Percentiles rank a stretch among this genome's conserved stretches.
Conservation (phyloP, 2,329 filamentous ascomycete species). For the Lomentospora prolificans region DNA sequence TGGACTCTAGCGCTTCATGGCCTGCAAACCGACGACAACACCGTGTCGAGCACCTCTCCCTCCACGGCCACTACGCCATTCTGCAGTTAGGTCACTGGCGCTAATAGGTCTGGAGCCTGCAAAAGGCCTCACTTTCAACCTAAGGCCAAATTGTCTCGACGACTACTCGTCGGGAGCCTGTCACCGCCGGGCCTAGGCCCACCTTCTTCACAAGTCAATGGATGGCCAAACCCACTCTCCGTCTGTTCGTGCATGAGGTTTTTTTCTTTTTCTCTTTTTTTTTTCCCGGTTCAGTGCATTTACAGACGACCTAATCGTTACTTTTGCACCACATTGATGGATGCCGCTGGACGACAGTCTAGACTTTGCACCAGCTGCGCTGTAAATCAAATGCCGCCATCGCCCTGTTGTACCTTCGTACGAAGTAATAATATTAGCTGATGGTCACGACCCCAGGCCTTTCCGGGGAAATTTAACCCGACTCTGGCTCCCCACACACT, state of each 20-base stretch:
- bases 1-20: background rate
- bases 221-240: background rate
- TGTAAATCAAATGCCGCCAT: too few relatives aligned
- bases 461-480: background rate
- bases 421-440: background rate
- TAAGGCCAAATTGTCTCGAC: too few relatives aligned
- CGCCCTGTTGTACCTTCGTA: background rate
- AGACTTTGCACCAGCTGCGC: too few relatives aligned
- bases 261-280: background rate
- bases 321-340: too few relatives aligned
- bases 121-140: background rate
- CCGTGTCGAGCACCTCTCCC: background rate
- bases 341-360: background rate
- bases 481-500: background rate
- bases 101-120: too few relatives aligned
- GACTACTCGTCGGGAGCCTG: background rate
- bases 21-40: background rate
- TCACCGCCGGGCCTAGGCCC: background rate
- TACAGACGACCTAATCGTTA: too few relatives aligned
- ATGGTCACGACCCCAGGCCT: background rate
- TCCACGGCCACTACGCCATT: background rate
- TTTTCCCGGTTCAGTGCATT: background rate
- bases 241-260: background rate
- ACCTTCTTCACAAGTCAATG: too few relatives aligned
- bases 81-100: too few relatives aligned